These are phyloP conservation scores for Abortiporus biennis DNA, from an alignment of 1,284 basidiomycete genomes.

Conservation along the genomic window DNA sequence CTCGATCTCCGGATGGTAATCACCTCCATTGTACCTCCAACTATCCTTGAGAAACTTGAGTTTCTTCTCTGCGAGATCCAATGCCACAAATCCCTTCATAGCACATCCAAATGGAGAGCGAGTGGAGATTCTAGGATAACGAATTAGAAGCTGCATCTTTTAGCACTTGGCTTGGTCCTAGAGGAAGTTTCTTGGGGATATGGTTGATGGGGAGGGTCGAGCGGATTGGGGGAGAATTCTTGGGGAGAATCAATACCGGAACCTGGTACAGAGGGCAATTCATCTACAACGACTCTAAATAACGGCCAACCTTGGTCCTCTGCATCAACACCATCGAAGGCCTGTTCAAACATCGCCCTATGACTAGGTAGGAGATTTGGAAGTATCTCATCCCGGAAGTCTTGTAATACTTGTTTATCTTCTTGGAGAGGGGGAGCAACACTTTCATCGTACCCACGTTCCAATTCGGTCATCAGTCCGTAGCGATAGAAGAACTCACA, in stretches of 20 bases:
- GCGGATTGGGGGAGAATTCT: too few relatives aligned
- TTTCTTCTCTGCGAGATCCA: background rate
- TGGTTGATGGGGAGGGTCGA: too few relatives aligned
- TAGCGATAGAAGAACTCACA: conserved; percentile 7
- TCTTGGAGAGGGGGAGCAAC: too few relatives aligned
- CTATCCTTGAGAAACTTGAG: background rate
- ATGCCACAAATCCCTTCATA: background rate
- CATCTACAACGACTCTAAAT: background rate
- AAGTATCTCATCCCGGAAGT: background rate
- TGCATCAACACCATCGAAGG: background rate
- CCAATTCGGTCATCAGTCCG: background rate
- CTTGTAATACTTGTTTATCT: too few relatives aligned
- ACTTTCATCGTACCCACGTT: conserved; percentile 9
- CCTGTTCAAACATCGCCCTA: background rate
- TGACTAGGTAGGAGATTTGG: background rate
- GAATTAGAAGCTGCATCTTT: too few relatives aligned
- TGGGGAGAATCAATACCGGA: too few relatives aligned
- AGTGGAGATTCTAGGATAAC: too few relatives aligned
- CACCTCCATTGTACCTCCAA: background rate
- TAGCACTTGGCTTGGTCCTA: too few relatives aligned
- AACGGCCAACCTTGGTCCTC: background rate
- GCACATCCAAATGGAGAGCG: too few relatives aligned
- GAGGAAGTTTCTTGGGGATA: too few relatives aligned
- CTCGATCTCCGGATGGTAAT: background rate
- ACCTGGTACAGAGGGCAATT: too few relatives aligned